Evolutionary conservation across 1,284 basidiomycete genomes (phyloP), one percentile per base, ranked within the genome.

Genomic region (Meira miltonrushii): DNA sequence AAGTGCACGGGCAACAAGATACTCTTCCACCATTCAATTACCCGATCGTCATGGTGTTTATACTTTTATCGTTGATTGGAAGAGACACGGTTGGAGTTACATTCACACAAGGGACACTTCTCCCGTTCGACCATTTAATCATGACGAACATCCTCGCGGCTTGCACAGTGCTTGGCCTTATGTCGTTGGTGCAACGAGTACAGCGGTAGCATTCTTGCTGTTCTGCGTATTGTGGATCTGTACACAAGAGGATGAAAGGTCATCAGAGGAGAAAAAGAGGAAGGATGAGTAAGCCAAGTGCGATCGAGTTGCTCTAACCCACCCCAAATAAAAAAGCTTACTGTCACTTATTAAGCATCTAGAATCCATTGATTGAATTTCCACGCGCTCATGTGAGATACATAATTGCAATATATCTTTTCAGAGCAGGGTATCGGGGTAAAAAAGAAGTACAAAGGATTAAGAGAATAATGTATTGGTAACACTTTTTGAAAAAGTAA

Each of bases 31-130:
- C 1, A 93, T 98, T 84, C 85, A 85, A 44, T 86, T 88, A 2
- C 94, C 94, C 2, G 94, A 97, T 80, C 82, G 92, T 58, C 95
- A 98, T 78, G 94, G 95, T 47, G 95, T 98, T 12, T 98, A 95
- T 84, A 96, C 96, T 75, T 93, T 98, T 77, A 83, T 90, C 25
- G 81, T 96, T 47, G 85, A 93, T 79, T 87, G 91, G 81, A 90
- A 89, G 77, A 86, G 94, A 57, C 86, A 86, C 73, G 93, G 93
- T 83, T 90, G 69, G 82, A 84, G 86, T 17, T 87, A 85, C 79
- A 80, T 97, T 46, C 13, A 40, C 8, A 84, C 86, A 56, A 84
- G 86, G 2, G 87, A 86, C 8, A 88, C 85, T 17, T 89, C 92
- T 4, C 86, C 92, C 12, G 87, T 98, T 53, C 88, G 95, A 1